Conservation (phyloP, 306 rosid species). For the Pterocarpus macrocarpus region DNA sequence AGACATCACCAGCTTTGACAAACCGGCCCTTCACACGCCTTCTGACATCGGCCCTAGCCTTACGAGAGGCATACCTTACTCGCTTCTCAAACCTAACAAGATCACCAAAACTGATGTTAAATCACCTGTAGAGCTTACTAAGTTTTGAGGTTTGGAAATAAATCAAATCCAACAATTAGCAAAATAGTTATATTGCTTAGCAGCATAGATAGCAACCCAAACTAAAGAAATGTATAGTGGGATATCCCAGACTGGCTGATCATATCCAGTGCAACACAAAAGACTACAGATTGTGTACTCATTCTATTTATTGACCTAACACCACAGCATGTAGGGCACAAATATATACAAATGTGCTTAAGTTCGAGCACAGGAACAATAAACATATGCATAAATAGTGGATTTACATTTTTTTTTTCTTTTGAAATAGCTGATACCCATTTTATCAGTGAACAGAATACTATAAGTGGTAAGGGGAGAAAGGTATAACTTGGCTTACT, state of each 20-base stretch:
- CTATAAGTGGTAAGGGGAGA: not conserved
- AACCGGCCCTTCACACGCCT: constrained; percentile 96
- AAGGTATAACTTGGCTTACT: constrained; percentile 3
- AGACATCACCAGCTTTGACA: constrained; percentile 91
- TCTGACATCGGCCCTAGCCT: constrained; percentile 93
- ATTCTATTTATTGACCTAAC: constrained; percentile 4
- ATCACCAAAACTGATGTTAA: constrained; percentile 31
- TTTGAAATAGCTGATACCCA: too few species aligned
- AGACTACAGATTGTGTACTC: not conserved
- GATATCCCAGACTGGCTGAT: constrained; percentile 21
- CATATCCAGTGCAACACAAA: not conserved
- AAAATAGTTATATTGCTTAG: constrained; percentile 4
- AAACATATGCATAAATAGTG: not conserved
- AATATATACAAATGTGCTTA: not conserved
- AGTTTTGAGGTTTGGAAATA: constrained; percentile 12
- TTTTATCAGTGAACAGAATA: not conserved
- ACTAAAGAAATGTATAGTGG: not conserved
- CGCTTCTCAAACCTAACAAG: constrained; percentile 78
- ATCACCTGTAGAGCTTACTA: constrained; percentile 30
- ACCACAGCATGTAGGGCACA: not conserved
- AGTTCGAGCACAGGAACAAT: constrained; percentile 12
- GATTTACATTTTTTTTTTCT: too few species aligned
- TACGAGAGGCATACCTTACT: constrained; percentile 94
- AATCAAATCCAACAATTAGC: not conserved
- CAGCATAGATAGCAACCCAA: not conserved